phyloP scores from a whole-genome alignment of 768 basidiomycete species.

The Ramaria rubella region DNA sequence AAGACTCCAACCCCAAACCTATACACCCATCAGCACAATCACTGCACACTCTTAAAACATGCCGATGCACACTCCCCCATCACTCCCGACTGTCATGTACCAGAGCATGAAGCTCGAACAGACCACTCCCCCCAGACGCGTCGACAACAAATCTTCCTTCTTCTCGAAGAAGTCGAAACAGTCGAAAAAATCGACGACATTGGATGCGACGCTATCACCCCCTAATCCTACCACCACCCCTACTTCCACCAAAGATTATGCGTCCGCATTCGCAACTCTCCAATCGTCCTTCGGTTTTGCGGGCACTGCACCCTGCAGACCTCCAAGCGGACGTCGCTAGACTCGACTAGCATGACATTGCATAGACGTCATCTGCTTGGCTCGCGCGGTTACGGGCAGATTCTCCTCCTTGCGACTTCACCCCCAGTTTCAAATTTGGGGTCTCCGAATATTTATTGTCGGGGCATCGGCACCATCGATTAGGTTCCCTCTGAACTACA shows the following conservation, averaged over 20 bases:
- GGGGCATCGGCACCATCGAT: too few species aligned
- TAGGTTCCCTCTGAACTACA: too few species aligned
- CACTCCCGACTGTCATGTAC: neutral
- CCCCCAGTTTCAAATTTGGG: too few species aligned
- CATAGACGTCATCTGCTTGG: too few species aligned
- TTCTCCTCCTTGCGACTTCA: too few species aligned
- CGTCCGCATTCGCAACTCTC: conserved; percentile 7
- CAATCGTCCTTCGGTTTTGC: conserved; percentile 2
- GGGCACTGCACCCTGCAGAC: neutral
- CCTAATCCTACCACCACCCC: neutral
- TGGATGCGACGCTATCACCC: neutral
- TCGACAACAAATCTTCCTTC: neutral
- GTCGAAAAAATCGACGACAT: neutral
- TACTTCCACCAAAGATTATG: conserved; percentile 2
- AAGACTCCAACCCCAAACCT: too few species aligned
- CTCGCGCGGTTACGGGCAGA: too few species aligned
- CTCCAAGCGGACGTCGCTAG: too few species aligned
- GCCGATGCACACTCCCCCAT: neutral
- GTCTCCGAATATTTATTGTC: too few species aligned
- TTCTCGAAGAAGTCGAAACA: neutral
- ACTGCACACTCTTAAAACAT: neutral
- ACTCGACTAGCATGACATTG: too few species aligned
- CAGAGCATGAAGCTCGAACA: neutral
- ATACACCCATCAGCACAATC: too few species aligned
- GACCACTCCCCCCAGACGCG: neutral